Base-by-base conservation (phyloP, 1,139 yeast species). In the Saccharomyces hybrid region DNA sequence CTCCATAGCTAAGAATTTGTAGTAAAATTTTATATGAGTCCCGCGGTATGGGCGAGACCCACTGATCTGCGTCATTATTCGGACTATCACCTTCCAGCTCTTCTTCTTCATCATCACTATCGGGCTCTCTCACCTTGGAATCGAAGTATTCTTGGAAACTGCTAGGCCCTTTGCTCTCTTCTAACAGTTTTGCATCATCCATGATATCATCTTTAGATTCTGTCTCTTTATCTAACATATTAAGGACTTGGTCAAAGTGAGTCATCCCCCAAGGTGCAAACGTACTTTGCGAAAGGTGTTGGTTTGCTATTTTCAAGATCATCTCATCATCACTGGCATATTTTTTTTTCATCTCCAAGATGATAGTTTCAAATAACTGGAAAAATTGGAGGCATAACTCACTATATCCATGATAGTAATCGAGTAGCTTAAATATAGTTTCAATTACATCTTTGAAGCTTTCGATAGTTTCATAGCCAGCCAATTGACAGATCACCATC, bases 331-430 rank as follows among this genome's bases (percentile, higher is more conserved):
- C 61, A 2, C 48, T 51, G 48, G 77, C 55, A 62, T 78, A 83
- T 42, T 72, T 66, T 9, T 68, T 67, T 24, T 71, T 69, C 11
- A 86, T 75, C 63, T 86, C 88, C 16, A 72, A 71, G 1, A 84
- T 76, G 1, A 91, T 71, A 16, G 86, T 84, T 50, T 79, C 80
- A 63, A 91, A 88, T 0, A 88, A 85, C 5, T 78, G 72, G 60
- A 91, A 88, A 57, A 89, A 84, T 0, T 90, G 90, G 57, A 84
- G 84, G 50, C 88, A 84, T 24, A 93, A 72, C 14, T 76, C 74
- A 1, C 82, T 73, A 67, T 93, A 91, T 0, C 95, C 95, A 71
- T 91, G 96, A 63, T 85, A 91, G 48, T 83, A 77, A 68, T 93
- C 98, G 51, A 93, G 75, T 34, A 90, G 72, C 9, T 84, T 82